These are phyloP conservation scores for Curvularia verruculosa DNA, from an alignment of 2,329 filamentous ascomycete species.

Conservation along the genomic window DNA sequence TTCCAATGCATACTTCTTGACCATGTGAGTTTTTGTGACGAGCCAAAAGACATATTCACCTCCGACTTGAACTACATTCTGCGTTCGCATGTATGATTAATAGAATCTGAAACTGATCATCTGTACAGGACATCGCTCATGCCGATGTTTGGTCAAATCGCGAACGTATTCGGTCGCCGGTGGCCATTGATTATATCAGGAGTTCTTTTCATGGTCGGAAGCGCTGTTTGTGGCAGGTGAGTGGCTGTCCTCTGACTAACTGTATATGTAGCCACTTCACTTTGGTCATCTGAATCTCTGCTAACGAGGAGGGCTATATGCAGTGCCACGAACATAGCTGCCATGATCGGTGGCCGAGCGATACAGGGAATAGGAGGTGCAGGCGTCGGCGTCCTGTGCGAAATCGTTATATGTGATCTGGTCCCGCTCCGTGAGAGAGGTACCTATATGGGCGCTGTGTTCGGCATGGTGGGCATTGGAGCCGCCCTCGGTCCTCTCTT, in stretches of 20 bases:
- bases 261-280: background rate
- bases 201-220: background rate
- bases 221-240: background rate
- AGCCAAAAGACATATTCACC: background rate
- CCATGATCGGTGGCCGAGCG: background rate
- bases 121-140: background rate
- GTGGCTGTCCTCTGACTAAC: background rate
- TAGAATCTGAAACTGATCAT: background rate
- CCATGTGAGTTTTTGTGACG: background rate
- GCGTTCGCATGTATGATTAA: no score
- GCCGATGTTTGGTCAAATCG: background rate
- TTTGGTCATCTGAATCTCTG: background rate
- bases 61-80: no score
- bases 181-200: background rate
- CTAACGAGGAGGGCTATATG: background rate
- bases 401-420: background rate
- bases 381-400: background rate
- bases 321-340: background rate
- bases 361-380: background rate
- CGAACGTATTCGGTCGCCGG: background rate
- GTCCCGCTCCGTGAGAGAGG: background rate
- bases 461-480: background rate
- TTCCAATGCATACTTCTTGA: background rate
- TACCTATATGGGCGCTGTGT: background rate
- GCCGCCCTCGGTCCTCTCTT: background rate